Evolutionary conservation across 2,329 filamentous ascomycete species (phyloP).

Genomic region (Albifimbria verrucaria): DNA sequence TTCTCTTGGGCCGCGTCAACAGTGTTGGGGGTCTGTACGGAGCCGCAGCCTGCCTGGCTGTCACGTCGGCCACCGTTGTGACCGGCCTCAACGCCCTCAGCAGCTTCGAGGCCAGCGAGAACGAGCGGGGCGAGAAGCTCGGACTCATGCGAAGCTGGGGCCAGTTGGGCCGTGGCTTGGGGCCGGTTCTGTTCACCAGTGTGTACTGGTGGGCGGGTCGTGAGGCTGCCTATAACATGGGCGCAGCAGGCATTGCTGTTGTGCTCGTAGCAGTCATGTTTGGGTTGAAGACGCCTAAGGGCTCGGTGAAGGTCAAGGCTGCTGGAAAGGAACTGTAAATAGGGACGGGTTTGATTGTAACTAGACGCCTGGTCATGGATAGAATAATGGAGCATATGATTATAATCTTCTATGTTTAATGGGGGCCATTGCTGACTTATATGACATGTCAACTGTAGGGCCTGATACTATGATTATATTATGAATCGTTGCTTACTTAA

Average conservation of each 20-base stretch:
- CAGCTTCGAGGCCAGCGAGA: slow-evolving; percentile 79
- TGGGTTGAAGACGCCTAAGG: slow-evolving; percentile 62
- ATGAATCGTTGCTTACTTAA: too few species aligned
- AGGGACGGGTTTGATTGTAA: not conserved
- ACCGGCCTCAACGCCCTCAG: slow-evolving; percentile 89
- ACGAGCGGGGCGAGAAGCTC: slow-evolving; percentile 81
- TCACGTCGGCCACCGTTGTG: slow-evolving; percentile 92
- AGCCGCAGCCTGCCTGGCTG: slow-evolving; percentile 78
- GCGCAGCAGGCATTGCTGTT: slow-evolving; percentile 73
- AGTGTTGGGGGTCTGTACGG: slow-evolving; percentile 71
- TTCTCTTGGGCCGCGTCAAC: slow-evolving; percentile 68
- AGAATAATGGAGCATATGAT: too few species aligned
- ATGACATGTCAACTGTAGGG: too few species aligned
- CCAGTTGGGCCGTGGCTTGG: slow-evolving; percentile 82
- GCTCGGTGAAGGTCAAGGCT: slow-evolving; percentile 9
- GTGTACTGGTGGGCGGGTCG: slow-evolving; percentile 98
- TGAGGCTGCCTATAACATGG: slow-evolving; percentile 77
- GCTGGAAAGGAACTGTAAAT: slow-evolving; percentile 18
- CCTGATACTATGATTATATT: too few species aligned
- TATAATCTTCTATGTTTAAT: too few species aligned
- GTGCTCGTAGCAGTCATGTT: slow-evolving; percentile 71
- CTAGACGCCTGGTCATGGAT: not conserved
- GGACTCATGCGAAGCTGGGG: slow-evolving; percentile 79
- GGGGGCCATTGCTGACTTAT: too few species aligned
- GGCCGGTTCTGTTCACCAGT: slow-evolving; percentile 86